phyloP scores from a whole-genome alignment of 768 basidiomycete genomes.

The Mycena rosella region DNA sequence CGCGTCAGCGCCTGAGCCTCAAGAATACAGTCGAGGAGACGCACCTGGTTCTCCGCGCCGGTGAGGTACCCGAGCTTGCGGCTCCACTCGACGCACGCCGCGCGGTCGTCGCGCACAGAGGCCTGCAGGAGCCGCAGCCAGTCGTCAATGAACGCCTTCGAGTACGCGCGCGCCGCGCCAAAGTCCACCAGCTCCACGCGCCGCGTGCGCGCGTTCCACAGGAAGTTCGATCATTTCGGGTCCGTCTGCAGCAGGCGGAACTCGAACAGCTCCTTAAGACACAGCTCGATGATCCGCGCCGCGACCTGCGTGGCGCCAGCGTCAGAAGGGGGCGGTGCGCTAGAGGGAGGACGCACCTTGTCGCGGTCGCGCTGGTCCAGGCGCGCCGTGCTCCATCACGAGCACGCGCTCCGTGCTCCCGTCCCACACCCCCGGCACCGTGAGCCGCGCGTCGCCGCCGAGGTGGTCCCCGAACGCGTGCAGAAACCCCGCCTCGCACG shows the following conservation, averaged over 20 bases:
- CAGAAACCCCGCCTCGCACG: constrained; percentile 82
- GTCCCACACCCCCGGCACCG: constrained; percentile 89
- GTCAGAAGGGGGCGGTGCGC: neutral
- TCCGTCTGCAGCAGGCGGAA: constrained; percentile 98
- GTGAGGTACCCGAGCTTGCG: constrained; percentile 90
- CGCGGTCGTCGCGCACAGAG: constrained; percentile 76
- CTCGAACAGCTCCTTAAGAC: no score
- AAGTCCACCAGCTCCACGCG: constrained; percentile 94
- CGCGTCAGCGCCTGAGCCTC: neutral
- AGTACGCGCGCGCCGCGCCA: constrained; percentile 92
- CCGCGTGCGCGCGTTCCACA: constrained; percentile 80
- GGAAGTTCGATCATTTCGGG: constrained; percentile 98
- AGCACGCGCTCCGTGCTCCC: constrained; percentile 86
- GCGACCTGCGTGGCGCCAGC: constrained; percentile 78
- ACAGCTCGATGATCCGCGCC: constrained; percentile 78
- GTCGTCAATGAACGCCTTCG: constrained; percentile 85
- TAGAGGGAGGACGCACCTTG: constrained; percentile 62
- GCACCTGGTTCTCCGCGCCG: constrained; percentile 86
- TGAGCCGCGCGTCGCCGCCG: constrained; percentile 76
- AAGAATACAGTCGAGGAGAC: constrained; percentile 24
- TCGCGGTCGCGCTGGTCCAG: constrained; percentile 77
- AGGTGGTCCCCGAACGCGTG: constrained; percentile 69
- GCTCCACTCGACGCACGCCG: constrained; percentile 79
- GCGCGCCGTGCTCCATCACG: constrained; percentile 86
- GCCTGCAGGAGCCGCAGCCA: constrained; percentile 91